Base-by-base conservation (phyloP, 108 stramenopile species). In the Mayamaea pseudoterrestris region DNA sequence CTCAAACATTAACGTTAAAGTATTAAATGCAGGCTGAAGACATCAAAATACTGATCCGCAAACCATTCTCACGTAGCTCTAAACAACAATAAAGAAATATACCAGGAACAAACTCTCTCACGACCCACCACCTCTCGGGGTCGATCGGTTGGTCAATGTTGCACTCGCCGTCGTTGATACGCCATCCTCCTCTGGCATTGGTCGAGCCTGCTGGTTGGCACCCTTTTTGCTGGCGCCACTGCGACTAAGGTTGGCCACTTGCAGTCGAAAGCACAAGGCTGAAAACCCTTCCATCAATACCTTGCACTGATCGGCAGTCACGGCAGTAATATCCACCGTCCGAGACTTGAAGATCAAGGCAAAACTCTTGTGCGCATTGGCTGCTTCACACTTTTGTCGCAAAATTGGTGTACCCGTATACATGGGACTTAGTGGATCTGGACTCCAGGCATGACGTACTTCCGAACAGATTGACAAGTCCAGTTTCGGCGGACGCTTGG, bases 281-380 rank as follows among this genome's bases (percentile, higher is more conserved):
- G 71, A 73, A 55, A 90, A 90, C 12, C 88, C 88, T 65, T 90
- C 88, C 83, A 90, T 85, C 50, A 90, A 56, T 1, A 90, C 88
- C 61, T 90, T 90, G 64, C 88, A 90, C 40, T 90, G 88, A 68
- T 90, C 88, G 5, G 88, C 88, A 26, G 88, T 90, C 35, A 90
- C 83, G 1, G 88, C 83, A 3, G 88, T 90, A 52, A 90, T 85
- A 50, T 90, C 88, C 30, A 90, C 88, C 1, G 88, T 90, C 27
- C 88, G 54, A 30, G 73, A 80, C 3, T 83, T 83, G 47, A 90
- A 90, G 30, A 90, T 85, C 8, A 90, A 51, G 3, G 88, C 88
- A 69, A 90, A 90, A 27, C 66, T 69, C 63, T 90, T 90, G 63
- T 85, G 83, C 0, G 83, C 89, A 50, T 90, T 90, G 20, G 89